Percentiles rank a stretch among this genome's conserved stretches.
Conservation (phyloP, 495 filamentous ascomycete species). For the Patellaria atrata region DNA sequence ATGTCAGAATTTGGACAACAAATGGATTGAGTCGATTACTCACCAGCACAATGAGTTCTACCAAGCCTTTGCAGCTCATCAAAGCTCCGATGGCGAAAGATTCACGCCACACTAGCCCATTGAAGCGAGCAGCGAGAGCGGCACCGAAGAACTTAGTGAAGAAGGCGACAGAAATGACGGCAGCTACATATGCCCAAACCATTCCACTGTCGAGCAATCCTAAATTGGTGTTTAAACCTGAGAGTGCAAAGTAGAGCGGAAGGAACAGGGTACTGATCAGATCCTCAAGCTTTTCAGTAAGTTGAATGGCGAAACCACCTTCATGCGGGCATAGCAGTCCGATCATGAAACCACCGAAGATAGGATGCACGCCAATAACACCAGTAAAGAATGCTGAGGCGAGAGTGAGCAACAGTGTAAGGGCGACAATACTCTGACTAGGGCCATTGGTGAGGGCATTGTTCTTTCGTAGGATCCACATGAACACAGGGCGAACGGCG, state of each 20-base stretch:
- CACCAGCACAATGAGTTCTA: constrained; percentile 90
- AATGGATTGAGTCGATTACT: constrained; percentile 20
- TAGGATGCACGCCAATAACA: constrained; percentile 81
- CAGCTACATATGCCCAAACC: constrained; percentile 88
- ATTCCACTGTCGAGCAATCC: constrained; percentile 70
- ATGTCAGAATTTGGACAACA: background rate
- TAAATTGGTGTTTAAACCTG: constrained; percentile 78
- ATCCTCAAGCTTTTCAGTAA: constrained; percentile 95
- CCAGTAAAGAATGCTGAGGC: constrained; percentile 90
- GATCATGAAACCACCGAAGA: constrained; percentile 79
- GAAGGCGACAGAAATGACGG: constrained; percentile 71
- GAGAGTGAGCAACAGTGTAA: constrained; percentile 69
- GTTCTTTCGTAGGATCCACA: constrained; percentile 56
- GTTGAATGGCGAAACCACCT: constrained; percentile 82
- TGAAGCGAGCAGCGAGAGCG: constrained; percentile 59
- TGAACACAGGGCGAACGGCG: constrained; percentile 60
- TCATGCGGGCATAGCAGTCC: constrained; percentile 91
- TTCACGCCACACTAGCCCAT: constrained; percentile 82
- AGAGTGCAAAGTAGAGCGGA: constrained; percentile 90
- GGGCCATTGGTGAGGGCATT: constrained; percentile 83
- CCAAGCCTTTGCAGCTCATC: constrained; percentile 96
- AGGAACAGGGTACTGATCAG: constrained; percentile 77
- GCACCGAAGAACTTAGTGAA: constrained; percentile 75
- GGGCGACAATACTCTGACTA: constrained; percentile 66
- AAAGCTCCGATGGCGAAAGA: constrained; percentile 80